Evolutionary conservation across 164 flowering plant species (phyloP).

Genomic region (Umbellularia californica): DNA sequence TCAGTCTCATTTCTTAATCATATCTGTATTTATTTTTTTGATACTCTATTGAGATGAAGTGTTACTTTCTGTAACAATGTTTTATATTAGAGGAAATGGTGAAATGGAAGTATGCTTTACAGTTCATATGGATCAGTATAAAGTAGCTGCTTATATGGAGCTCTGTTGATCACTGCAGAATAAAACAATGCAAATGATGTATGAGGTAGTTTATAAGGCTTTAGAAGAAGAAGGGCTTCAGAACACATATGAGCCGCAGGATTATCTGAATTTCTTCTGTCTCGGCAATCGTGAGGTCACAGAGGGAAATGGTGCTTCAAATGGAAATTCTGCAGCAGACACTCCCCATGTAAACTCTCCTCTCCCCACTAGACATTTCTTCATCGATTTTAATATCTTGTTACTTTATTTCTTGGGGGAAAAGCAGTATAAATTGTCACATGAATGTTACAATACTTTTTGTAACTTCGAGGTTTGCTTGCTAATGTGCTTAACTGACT

Average conservation of each 20-base stretch:
- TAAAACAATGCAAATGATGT: slow-evolving; percentile 99
- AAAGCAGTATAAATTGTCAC: neutral
- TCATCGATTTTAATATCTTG: neutral
- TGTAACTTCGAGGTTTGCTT: too few relatives aligned
- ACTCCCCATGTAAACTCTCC: slow-evolving; percentile 59
- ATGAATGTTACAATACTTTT: neutral
- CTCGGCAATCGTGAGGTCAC: slow-evolving; percentile 84
- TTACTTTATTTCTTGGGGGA: neutral
- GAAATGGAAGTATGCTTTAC: neutral
- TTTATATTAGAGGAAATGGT: neutral
- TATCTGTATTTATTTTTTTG: too few relatives aligned
- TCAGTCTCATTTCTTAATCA: neutral
- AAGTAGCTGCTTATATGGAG: neutral
- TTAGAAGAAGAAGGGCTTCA: slow-evolving; percentile 87
- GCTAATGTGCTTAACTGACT: too few relatives aligned
- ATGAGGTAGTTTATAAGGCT: slow-evolving; percentile 84
- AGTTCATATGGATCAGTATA: neutral
- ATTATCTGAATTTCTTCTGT: slow-evolving; percentile 87
- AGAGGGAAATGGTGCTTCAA: slow-evolving; percentile 27
- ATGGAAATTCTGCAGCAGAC: slow-evolving; percentile 46
- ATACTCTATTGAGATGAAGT: too few relatives aligned
- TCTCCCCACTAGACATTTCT: neutral
- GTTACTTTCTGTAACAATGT: neutral
- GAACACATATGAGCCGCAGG: slow-evolving; percentile 64
- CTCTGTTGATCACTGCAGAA: slow-evolving; percentile 44